phyloP scores from a whole-genome alignment of 305 asterid genomes.

The Nicotiana rustica region DNA sequence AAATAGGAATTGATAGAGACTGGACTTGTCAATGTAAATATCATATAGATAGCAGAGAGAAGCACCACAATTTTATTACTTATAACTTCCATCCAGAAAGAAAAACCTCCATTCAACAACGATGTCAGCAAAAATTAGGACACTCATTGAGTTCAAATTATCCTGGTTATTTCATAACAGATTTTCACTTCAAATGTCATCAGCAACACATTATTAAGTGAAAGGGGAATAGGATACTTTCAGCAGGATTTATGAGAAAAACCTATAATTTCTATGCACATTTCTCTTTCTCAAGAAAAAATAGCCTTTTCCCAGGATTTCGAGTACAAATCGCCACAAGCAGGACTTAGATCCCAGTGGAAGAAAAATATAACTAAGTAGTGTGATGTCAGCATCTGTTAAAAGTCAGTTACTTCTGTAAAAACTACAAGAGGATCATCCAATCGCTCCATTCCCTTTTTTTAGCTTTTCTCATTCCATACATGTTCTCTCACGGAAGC shows the following conservation, averaged over 20 bases:
- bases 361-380: neutral
- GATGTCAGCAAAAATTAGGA: conserved; percentile 11
- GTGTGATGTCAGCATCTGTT: neutral
- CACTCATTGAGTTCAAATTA: conserved; percentile 11
- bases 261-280: neutral
- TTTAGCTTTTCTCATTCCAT: neutral
- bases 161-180: neutral
- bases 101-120: conserved; percentile 24
- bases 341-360: neutral
- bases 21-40: neutral
- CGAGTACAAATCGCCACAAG: neutral
- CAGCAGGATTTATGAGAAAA: conserved; percentile 10
- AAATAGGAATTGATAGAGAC: neutral
- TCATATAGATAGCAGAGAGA: neutral
- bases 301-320: neutral
- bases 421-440: conserved; percentile 22
- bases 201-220: conserved; percentile 15
- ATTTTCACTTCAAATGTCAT: conserved; percentile 28
- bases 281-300: neutral
- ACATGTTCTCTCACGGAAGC: neutral
- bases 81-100: conserved; percentile 20
- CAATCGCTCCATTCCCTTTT: neutral
- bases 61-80: conserved; percentile 1
- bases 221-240: neutral
- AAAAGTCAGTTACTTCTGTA: conserved; percentile 16